Conservation (phyloP, 495 filamentous ascomycete genomes). For the Penicillium daleae region DNA sequence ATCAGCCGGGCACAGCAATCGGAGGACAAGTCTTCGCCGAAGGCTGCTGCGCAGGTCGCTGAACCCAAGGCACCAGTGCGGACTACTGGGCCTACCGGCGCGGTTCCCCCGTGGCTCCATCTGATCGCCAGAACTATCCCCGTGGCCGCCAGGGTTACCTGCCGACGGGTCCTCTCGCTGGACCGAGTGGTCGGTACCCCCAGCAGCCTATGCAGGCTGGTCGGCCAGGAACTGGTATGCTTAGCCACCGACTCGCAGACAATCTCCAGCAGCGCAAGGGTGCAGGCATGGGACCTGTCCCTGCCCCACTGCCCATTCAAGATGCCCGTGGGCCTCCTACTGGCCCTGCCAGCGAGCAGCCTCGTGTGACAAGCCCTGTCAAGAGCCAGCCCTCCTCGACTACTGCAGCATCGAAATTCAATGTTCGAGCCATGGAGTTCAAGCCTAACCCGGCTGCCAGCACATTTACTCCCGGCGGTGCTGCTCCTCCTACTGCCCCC, state of each 20-base stretch:
- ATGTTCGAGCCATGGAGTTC: constrained; percentile 83
- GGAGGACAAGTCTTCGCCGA: constrained; percentile 56
- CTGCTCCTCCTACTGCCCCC: constrained; percentile 67
- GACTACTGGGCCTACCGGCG: constrained; percentile 34
- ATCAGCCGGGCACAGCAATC: constrained; percentile 79
- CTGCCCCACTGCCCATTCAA: constrained; percentile 59
- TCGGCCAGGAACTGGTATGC: constrained; percentile 50
- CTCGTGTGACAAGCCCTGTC: constrained; percentile 46
- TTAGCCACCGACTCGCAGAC: constrained; percentile 57
- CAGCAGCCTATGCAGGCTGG: constrained; percentile 48
- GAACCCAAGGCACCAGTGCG: constrained; percentile 46
- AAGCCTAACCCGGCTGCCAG: constrained; percentile 77
- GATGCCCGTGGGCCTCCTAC: constrained; percentile 53
- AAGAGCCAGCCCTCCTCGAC: constrained; percentile 55
- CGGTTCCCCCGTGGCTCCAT: constrained; percentile 37
- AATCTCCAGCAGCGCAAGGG: constrained; percentile 62
- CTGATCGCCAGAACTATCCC: constrained; percentile 50
- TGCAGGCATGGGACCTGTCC: constrained; percentile 45
- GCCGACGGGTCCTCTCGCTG: constrained; percentile 50
- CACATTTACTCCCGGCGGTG: constrained; percentile 75
- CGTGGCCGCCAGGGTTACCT: constrained; percentile 51
- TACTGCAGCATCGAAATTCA: constrained; percentile 68
- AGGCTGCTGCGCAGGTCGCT: constrained; percentile 32
- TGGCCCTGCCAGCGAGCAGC: constrained; percentile 51
- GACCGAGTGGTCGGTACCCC: constrained; percentile 37